Evolutionary conservation across 192 early-diverging fungal species (phyloP), one percentile per base, ranked within the genome.

Genomic region (Chytriomyces sp.): DNA sequence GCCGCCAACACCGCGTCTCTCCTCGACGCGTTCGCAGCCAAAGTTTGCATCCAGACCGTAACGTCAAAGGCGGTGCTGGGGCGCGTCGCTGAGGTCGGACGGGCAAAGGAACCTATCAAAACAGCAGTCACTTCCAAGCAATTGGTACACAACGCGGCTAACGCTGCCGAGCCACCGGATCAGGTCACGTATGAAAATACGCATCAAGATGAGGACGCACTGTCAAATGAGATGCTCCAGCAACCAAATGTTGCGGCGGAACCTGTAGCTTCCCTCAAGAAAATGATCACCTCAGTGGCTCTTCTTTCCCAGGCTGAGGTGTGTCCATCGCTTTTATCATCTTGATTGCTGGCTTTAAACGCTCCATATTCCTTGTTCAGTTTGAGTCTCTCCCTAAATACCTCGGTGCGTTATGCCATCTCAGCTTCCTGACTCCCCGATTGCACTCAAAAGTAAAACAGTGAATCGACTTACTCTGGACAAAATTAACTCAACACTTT

Each of bases 331-430:
- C 30, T 8, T 49, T 49, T 49, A 12, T 49, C n/a, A 49, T 26
- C 2, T 31, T 71, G 22, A 3, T 17, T 17, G 33, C 57, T 19
- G 19, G 33, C 25, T 2, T 10, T 14, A 33, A 67, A 34, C 33
- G 32, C n/a, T 40, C 19, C 33, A 26, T 39, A 26, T 67, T 14
- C 2, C 39, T 22, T 32, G 0, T 1, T 22, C 28, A 78, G 70
- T 80, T 78, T 52, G 69, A 76, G 19, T 49, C 63, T 26, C 39
- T 82, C 26, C 66, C 81, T 2, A 80, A 79, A 71, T 82, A 82
- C 44, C 34, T 67, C 32, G 64, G 81, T 82, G 58, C 7, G 59
- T 63, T 30, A 30, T 28, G 53, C 14, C 44, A 25, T 61, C 52
- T 58, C 28, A 59, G 1, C 22, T 53, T 37, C 52, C 41, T 54